Evolutionary conservation across 768 basidiomycete genomes (phyloP), one percentile per base, ranked within the genome.

Genomic region (Macrolepiota albuminosa): DNA sequence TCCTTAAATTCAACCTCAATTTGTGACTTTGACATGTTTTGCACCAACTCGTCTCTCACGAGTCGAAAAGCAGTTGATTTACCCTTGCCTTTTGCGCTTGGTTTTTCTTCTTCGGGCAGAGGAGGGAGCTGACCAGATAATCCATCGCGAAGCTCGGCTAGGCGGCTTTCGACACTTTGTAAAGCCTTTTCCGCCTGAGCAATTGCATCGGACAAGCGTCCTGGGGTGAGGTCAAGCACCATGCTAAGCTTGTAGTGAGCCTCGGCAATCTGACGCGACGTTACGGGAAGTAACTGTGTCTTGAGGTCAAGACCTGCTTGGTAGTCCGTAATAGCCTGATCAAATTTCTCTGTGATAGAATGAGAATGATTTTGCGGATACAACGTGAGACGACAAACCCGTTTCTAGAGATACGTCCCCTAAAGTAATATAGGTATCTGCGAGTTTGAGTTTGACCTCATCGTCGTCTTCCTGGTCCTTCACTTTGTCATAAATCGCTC

Each of bases 331-430:
- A 95, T 91, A 0, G 95, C 95, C 73, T 96, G 93, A 63, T 94
- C 91, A 70, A 98, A 97, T 76, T 97, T 97, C 73, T 98, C 95
- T 96, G 73, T 24, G 55, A 67, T 54, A 37, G 31, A 36, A 18
- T 33, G 52, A 54, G 48, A 18, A 49, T 57, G 40, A 59, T 62
- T 11, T 49, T 40, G 24, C 6, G 18, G 53, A 40, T 4, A 26
- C 26, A 18, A 43, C 42, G 29, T 36, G 36, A 54, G 36, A 54
- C 14, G n/a, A 66, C 85, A 60, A 58, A 95, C 96, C 96, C 37
- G 94, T 96, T 75, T 99, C 97, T 59, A 96, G 76, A 24, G 93
- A 95, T n/a, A 99, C 91, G 70, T 98, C 97, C 0, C 96, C 97
- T 7, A 99, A 81, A 8, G 90, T 78, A 59, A 95, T 87, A 71